These are phyloP conservation scores for Mesostigma viride DNA, from an alignment of 139 green algal species.

Conservation along the genomic window DNA sequence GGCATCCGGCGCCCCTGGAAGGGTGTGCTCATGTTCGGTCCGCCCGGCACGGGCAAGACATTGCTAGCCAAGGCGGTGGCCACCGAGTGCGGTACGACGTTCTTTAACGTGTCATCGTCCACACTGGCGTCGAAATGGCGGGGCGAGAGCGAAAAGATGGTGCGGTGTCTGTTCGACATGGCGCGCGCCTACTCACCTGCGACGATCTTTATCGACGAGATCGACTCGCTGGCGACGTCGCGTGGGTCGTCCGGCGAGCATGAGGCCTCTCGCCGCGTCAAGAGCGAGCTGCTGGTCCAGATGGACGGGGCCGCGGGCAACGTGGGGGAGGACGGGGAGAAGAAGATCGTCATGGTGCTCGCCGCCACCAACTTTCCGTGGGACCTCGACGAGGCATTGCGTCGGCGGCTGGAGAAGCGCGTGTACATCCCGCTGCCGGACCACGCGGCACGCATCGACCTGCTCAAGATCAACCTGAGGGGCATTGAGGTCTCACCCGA, in stretches of 20 bases:
- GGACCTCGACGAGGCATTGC: conserved; percentile 87
- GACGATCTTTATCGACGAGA: conserved; percentile 91
- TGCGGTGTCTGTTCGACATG: conserved; percentile 77
- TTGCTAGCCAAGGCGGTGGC: conserved; percentile 83
- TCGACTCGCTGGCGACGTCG: conserved; percentile 73
- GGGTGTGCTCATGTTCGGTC: conserved; percentile 89
- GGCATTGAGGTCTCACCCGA: conserved; percentile 33
- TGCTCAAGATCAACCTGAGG: conserved; percentile 74
- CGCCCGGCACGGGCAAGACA: conserved; percentile 83
- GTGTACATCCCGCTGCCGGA: conserved; percentile 87
- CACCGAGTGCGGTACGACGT: conserved; percentile 78
- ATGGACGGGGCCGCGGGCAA: conserved; percentile 38
- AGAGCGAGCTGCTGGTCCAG: conserved; percentile 87
- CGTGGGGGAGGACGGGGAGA: conserved; percentile 19
- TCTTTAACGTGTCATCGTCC: conserved; percentile 85
- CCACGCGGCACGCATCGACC: conserved; percentile 50
- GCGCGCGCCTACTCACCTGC: conserved; percentile 53
- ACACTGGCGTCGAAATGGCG: conserved; percentile 89
- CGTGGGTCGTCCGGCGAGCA: conserved; percentile 70
- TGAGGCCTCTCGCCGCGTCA: conserved; percentile 73
- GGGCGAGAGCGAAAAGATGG: conserved; percentile 61
- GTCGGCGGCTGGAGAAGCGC: conserved; percentile 80
- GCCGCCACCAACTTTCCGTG: conserved; percentile 93
- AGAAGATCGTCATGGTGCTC: conserved; percentile 79
- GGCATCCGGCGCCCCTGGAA: conserved; percentile 78